Percentiles rank a stretch among this genome's conserved stretches.
These are phyloP conservation scores for Epithele typhae DNA, from an alignment of 768 basidiomycete species.

Conservation along the genomic window DNA sequence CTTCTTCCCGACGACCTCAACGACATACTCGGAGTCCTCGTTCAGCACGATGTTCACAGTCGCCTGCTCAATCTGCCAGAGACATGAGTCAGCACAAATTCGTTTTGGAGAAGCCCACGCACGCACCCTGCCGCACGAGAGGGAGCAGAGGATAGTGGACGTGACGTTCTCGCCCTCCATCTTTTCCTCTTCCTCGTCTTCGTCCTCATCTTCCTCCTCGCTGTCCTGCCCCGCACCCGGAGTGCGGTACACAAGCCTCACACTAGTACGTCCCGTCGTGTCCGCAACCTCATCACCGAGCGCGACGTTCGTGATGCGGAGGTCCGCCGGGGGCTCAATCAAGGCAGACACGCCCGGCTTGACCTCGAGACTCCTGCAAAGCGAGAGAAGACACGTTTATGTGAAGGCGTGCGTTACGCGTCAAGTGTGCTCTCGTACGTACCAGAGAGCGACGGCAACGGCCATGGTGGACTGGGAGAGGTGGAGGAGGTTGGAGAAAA, in stretches of 20 bases:
- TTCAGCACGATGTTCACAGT: constrained; percentile 67
- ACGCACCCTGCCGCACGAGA: constrained; percentile 78
- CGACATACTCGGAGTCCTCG: constrained; percentile 57
- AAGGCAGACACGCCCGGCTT: constrained; percentile 53
- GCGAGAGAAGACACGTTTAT: neutral
- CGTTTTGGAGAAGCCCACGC: neutral
- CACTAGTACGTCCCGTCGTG: constrained; percentile 51
- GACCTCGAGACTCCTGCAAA: constrained; percentile 55
- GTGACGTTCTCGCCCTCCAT: constrained; percentile 20
- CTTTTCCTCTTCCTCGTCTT: constrained; percentile 41
- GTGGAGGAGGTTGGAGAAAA: constrained; percentile 7
- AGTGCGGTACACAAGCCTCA: constrained; percentile 58
- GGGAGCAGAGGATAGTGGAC: constrained; percentile 67
- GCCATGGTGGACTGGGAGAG: constrained; percentile 38
- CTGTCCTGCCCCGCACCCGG: constrained; percentile 42
- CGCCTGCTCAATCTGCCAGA: constrained; percentile 68
- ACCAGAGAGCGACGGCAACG: constrained; percentile 67
- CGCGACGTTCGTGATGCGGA: constrained; percentile 79
- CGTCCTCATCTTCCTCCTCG: constrained; percentile 39
- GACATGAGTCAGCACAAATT: neutral
- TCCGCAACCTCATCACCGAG: constrained; percentile 72
- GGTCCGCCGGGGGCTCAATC: constrained; percentile 58
- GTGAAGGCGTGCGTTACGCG: neutral
- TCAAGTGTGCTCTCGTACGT: constrained; percentile 25
- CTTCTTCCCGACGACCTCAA: constrained; percentile 83